Evolutionary conservation across 169 alveolate genomes (phyloP), one percentile per base, ranked within the genome.

Genomic region (Miamiensis avidus): DNA sequence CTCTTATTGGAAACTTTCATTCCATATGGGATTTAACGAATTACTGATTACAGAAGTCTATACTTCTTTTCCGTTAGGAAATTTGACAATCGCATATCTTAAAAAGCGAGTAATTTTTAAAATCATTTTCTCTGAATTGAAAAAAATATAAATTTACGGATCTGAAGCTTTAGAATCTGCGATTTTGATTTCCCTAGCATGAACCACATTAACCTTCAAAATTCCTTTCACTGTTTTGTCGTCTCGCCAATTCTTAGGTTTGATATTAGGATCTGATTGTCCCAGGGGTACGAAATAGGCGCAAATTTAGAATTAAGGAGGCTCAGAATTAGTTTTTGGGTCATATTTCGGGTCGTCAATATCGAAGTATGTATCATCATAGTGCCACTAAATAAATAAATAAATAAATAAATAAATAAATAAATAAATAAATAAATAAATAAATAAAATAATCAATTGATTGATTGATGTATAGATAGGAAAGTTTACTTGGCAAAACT

Each of bases 241-340:
- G 34, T 85, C 89, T 28, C 82, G 64, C 31, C 79, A 78, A 74
- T 78, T 85, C 34, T 49, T 75, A 1, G 89, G 86, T 49, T 85
- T 85, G 28, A 73, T 78, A 74, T 85, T 85, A 15, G 89, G 89
- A 74, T 85, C 89, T 31, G 31, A 73, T 34, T 74, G 30, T 0
- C 89, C 89, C 34, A 78, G 49, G 27, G 89, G 89, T 31, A 85
- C 89, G 74, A 82, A 85, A 79, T 85, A 85, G 29, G 82, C 34
- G 30, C 79, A 33, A 0, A 85, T 28, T 25, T 85, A 78, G 0
- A 85, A 34, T 78, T 72, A 33, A 26, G 84, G 84, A 20, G 34
- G 4, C 20, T 49, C 69, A 11, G 69, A 49, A 16, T 30, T 49
- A 31, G 29, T 82, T 49, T 49, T 49, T 20, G 69, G 69, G 69